Evolutionary conservation across 1,284 basidiomycete species (phyloP), one percentile per base, ranked within the genome.

Genomic region (Ustilago vetiveriae): DNA sequence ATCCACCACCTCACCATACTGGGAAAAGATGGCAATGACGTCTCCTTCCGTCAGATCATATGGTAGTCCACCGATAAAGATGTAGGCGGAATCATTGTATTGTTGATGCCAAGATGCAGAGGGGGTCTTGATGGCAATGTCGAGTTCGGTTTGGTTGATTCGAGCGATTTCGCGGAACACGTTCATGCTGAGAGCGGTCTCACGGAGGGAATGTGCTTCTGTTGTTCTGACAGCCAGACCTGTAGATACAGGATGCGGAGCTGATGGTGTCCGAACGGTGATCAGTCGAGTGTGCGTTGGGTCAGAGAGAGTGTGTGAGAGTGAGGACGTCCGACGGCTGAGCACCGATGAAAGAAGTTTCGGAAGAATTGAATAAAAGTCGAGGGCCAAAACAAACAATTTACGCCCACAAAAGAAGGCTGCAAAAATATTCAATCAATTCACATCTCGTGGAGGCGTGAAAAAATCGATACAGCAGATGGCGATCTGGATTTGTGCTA

Each of bases 11-110:
- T 98, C 95, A 22, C 95, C 95, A 83, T 91, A 98, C 83, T 99
- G 96, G 13, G 94, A 98, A 84, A 98, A 95, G 71, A 98, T 94
- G 16, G 94, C 89, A 71, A 98, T 91, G 22, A 98, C 92, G 82
- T 99, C 96, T 62, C 96, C 96, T 83, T 99, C 96, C 2, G 95
- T 97, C 47, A 98, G 85, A 60, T 72, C 76, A 45, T 70, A 67
- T 21, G 74, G 75, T 3, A 79, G 73, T 11, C 75, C 79, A 41
- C 95, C 94, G 53, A 94, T 85, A 81, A 92, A 96, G 72, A 98
- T 86, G 83, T 98, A 97, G 1, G 95, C 95, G 48, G 94, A 97
- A 83, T 97, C 94, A 82, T 90, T 92, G 85, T 94, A 97, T 78
- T 97, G 91, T 78, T 98, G 93, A 79, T 98, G 95, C 95, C 95